These are phyloP conservation scores for Piper longum DNA, from an alignment of 164 flowering plant species.

Conservation along the genomic window DNA sequence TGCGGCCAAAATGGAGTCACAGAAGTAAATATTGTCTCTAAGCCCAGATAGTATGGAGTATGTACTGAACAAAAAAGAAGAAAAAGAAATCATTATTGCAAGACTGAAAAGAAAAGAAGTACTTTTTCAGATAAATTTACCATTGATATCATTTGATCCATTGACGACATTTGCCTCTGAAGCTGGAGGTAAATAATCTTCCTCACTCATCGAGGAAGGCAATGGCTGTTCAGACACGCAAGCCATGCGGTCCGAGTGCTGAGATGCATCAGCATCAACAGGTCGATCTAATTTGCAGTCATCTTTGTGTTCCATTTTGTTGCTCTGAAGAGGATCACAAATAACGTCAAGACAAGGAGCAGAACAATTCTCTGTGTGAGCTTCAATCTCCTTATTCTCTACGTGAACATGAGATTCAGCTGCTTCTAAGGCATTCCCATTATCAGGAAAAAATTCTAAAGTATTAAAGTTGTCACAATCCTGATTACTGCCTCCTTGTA, in stretches of 20 bases:
- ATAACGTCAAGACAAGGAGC: conserved; percentile 15
- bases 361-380: conserved; percentile 5
- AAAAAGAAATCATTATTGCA: too few species aligned
- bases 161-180: conserved; percentile 19
- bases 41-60: neutral
- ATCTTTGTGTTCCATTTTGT: conserved; percentile 20
- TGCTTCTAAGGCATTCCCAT: conserved; percentile 12
- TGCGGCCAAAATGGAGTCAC: neutral
- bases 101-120: neutral
- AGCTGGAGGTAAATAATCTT: conserved; percentile 14
- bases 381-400: conserved; percentile 11
- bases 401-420: conserved; percentile 13
- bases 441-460: conserved; percentile 12
- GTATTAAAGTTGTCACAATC: conserved; percentile 13
- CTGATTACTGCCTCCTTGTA: conserved; percentile 20
- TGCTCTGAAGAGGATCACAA: conserved; percentile 17
- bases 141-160: conserved; percentile 22
- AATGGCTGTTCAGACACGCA: conserved; percentile 25
- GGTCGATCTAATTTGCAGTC: conserved; percentile 12
- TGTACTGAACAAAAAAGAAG: neutral
- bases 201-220: conserved; percentile 13
- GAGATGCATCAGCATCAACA: conserved; percentile 16
- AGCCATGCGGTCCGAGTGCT: conserved; percentile 14
- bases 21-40: neutral
- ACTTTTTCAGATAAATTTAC: conserved; percentile 17